Evolutionary conservation across 2,329 filamentous ascomycete genomes (phyloP), one percentile per base, ranked within the genome.

Genomic region (Apiospora sp.): DNA sequence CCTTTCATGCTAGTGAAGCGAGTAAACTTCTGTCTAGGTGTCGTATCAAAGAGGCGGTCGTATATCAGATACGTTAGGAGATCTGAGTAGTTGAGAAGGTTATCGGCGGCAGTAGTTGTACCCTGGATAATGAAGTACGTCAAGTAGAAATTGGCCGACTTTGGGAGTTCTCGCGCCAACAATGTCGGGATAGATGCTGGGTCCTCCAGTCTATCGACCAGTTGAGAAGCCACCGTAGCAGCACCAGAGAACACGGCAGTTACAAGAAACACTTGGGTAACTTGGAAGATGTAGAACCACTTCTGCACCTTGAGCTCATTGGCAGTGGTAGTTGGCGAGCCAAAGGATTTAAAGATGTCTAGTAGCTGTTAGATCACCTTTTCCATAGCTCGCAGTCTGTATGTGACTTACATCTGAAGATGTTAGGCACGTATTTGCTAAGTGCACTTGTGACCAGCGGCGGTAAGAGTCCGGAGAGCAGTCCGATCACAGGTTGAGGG

Each of bases 231-330:
- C 13, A 81, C 77, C 37, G 79, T 75, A 14, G 79, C 77, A 4
- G 80, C 79, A 0, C 93, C 91, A 14, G 93, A 94, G 12, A 93
- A 90, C 30, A 97, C 79, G 0, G 94, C 96, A 0, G 93, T 92
- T 69, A 97, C 90, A 34, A 97, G 84, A 84, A 97, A 97, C 54
- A 96, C 93, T 80, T 97, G 93, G 13, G 96, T 87, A 34, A 97
- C 89, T 80, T 94, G 92, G 81, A 94, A 94, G 67, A 89, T 87
- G 78, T 95, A 97, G 84, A 94, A 97, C 79, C 89, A 93, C 77
- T 92, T 93, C 80, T 97, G 93, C 0, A 92, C 92, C 64, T 90
- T 92, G 27, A 97, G 84, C 80, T 98, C 95, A 4, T 95, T 90
- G 22, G 90, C 86, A 0, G 92, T 91, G 2, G 88, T 84, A 0